Evolutionary conservation across 2,329 filamentous ascomycete species (phyloP).

Genomic region (Arthroderma sp.): DNA sequence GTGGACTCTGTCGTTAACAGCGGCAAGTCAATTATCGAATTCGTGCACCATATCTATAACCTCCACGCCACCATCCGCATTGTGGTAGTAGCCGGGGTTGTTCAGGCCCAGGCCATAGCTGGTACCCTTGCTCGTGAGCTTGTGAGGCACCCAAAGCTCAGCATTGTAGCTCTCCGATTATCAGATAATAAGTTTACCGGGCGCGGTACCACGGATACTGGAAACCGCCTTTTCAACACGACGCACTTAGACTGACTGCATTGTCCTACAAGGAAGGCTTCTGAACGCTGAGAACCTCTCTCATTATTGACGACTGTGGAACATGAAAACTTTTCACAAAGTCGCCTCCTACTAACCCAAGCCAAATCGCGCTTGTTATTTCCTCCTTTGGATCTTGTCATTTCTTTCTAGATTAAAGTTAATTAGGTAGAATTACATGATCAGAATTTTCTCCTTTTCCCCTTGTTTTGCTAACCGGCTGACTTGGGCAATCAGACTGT

Average conservation of each 20-base stretch:
- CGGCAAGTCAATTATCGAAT: conserved; percentile 38
- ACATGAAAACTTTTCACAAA: too few species aligned
- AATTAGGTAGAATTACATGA: too few species aligned
- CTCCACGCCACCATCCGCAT: conserved; percentile 32
- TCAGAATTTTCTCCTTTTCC: too few species aligned
- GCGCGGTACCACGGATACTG: conserved; percentile 42
- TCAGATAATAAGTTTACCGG: conserved; percentile 47
- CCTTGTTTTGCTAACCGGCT: too few species aligned
- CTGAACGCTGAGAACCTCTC: too few species aligned
- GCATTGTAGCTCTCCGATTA: conserved; percentile 40
- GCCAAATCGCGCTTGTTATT: too few species aligned
- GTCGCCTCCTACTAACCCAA: too few species aligned
- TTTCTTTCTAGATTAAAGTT: too few species aligned
- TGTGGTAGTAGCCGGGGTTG: conserved; percentile 42
- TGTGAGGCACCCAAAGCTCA: conserved; percentile 18
- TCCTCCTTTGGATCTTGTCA: too few species aligned
- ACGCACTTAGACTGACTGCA: conserved; percentile 2
- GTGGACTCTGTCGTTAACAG: conserved; percentile 51
- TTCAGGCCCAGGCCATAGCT: conserved; percentile 31
- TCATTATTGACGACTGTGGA: too few species aligned
- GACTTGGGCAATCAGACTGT: too few species aligned
- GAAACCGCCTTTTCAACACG: conserved; percentile 40
- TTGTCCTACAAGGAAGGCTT: too few species aligned
- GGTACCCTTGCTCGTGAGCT: conserved; percentile 12
- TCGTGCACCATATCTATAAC: conserved; percentile 35